phyloP scores from a whole-genome alignment of 2,329 filamentous ascomycete genomes.

The Proliferodiscus dingleyae region DNA sequence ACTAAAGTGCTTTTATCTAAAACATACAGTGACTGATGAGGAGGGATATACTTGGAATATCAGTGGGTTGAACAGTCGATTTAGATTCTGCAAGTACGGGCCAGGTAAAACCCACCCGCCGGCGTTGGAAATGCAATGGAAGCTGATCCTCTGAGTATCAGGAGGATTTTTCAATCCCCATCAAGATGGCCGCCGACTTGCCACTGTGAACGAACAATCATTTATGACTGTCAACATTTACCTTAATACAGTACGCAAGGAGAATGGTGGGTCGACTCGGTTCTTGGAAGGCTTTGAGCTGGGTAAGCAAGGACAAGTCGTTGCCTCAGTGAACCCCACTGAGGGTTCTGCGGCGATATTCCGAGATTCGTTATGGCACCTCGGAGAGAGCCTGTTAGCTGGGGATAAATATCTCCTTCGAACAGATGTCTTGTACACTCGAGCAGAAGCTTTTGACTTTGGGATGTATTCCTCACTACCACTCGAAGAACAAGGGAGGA shows the following conservation, averaged over 20 bases:
- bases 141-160: background rate
- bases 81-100: constrained; percentile 14
- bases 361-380: constrained; percentile 16
- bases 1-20: constrained; percentile 5
- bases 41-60: constrained; percentile 11
- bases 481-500: background rate
- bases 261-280: constrained; percentile 11
- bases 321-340: constrained; percentile 7
- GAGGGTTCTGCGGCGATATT: constrained; percentile 13
- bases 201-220: constrained; percentile 5
- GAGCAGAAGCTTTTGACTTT: constrained; percentile 13
- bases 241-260: constrained; percentile 6
- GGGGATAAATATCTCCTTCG: constrained; percentile 15
- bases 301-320: background rate
- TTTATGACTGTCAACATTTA: constrained; percentile 21
- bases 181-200: constrained; percentile 11
- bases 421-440: constrained; percentile 18
- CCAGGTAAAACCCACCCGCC: constrained; percentile 2
- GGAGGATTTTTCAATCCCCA: constrained; percentile 18
- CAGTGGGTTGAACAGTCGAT: constrained; percentile 14
- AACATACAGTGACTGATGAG: constrained; percentile 11
- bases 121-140: background rate
- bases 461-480: background rate
- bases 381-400: constrained; percentile 13
- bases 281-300: constrained; percentile 1